Base-by-base conservation (phyloP, 805 yeast genomes). In the Priceomyces fermenticarens region DNA sequence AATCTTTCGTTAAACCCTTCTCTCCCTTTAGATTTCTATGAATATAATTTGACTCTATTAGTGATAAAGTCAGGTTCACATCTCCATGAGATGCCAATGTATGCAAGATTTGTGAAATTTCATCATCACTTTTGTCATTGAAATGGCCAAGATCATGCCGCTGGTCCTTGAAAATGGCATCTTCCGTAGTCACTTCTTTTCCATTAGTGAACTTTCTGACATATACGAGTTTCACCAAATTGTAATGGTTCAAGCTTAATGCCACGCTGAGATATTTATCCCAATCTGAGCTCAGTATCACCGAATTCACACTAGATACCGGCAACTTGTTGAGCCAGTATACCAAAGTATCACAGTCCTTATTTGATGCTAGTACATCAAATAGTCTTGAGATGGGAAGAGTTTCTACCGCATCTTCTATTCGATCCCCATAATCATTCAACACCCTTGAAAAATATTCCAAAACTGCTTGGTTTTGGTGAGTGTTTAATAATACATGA, bases 41-140 rank as follows among this genome's bases (percentile, higher is more conserved):
- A 5, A 69, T 42, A 43, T 51, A 65, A 40, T 65, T 70, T 35
- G 66, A 48, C 41, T 70, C 72, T 10, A 70, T 59, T 10, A 69
- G 48, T 4, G 53, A 41, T 8, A 66, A 41, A 1, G 70, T 58
- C 58, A 57, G 62, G 11, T 54, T 36, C 4, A 67, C 64, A 45
- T 70, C 75, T 4, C 75, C 75, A 38, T 61, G 52, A 3, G 53
- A 43, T 2, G 70, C 49, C 9, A 70, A 52, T 0, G 58, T 49
- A 27, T 60, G 65, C 20, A 70, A 51, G 4, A 65, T 56, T 36
- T 52, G 56, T 26, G 46, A 42, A 4, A 65, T 45, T 27, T 58
- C 46, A 2, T 44, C 36, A 12, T 59, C 63, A 9, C 50, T 54
- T 3, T 65, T 35, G 1, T 61, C 45, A 16, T 42, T 40, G 26